Conservation (phyloP, 495 filamentous ascomycete species). For the Apodospora peruviana region DNA sequence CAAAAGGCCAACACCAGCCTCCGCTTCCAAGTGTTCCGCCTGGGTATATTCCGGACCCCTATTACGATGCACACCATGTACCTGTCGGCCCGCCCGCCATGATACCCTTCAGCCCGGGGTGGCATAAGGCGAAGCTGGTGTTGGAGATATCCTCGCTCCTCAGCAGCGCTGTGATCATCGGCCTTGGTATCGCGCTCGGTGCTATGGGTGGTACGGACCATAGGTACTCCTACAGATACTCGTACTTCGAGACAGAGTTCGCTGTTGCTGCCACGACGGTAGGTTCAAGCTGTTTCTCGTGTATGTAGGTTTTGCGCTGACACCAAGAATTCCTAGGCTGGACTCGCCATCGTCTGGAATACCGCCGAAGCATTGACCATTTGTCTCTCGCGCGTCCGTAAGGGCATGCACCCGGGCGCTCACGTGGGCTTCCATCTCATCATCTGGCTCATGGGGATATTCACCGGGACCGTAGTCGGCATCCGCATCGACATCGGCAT, state of each 20-base stretch:
- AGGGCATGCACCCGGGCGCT: slow-evolving; percentile 32
- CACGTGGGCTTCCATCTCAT: slow-evolving; percentile 33
- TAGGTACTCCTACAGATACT: background rate
- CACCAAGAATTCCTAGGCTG: slow-evolving; percentile 15
- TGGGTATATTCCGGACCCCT: background rate
- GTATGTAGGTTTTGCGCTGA: background rate
- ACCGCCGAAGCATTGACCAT: slow-evolving; percentile 29
- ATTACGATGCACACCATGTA: background rate
- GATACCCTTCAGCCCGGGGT: slow-evolving; percentile 13
- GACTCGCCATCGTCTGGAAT: slow-evolving; percentile 30
- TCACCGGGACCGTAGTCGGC: slow-evolving; percentile 11
- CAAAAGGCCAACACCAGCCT: background rate
- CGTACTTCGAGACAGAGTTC: background rate
- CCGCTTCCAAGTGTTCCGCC: background rate
- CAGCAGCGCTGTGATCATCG: slow-evolving; percentile 11
- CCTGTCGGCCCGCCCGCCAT: too few species aligned
- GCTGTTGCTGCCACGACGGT: background rate
- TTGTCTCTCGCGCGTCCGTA: slow-evolving; percentile 14
- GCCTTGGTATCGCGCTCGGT: background rate
- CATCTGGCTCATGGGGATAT: slow-evolving; percentile 19
- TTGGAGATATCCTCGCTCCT: slow-evolving; percentile 21
- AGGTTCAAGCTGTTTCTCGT: too few species aligned
- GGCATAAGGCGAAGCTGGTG: slow-evolving; percentile 27
- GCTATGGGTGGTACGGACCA: background rate
- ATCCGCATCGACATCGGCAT: slow-evolving; percentile 11